These are phyloP conservation scores for Rhizopus stolonifer DNA, from an alignment of 371 early-diverging fungal species.

Conservation along the genomic window DNA sequence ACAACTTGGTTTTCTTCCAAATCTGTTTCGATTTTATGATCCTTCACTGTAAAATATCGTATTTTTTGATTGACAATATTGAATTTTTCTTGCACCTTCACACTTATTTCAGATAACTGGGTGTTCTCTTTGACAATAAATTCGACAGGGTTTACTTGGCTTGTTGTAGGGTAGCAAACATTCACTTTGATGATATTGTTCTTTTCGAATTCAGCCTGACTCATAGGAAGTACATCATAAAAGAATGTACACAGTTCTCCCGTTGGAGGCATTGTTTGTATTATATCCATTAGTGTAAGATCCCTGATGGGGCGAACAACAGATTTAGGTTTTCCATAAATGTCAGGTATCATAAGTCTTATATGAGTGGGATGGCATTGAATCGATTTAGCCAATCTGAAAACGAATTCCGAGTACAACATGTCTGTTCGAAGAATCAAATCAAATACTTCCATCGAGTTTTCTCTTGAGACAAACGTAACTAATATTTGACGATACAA, in stretches of 20 bases:
- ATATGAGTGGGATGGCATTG: constrained; percentile 14
- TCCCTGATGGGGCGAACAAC: constrained; percentile 6
- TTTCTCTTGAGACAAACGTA: constrained; percentile 54
- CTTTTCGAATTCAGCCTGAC: constrained; percentile 69
- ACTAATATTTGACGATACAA: constrained; percentile 64
- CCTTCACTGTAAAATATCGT: background rate
- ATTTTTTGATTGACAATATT: background rate
- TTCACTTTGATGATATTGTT: constrained; percentile 57
- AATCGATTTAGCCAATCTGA: constrained; percentile 4
- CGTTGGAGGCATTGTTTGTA: constrained; percentile 3
- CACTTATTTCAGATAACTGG: constrained; percentile 46
- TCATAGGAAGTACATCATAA: constrained; percentile 78
- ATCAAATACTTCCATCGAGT: constrained; percentile 5
- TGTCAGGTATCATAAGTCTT: constrained; percentile 8
- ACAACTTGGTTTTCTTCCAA: background rate
- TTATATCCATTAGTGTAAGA: constrained; percentile 10
- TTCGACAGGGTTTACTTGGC: constrained; percentile 35
- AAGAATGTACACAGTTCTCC: constrained; percentile 29
- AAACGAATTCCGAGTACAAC: constrained; percentile 12
- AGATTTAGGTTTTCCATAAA: constrained; percentile 16
- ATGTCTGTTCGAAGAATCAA: constrained; percentile 11
- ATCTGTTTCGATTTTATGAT: background rate
- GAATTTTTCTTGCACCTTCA: constrained; percentile 16
- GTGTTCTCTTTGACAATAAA: constrained; percentile 48
- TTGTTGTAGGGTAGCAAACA: constrained; percentile 39